Evolutionary conservation across 2,329 filamentous ascomycete genomes (phyloP).

Genomic region (Davidsoniella neocaledoniae): DNA sequence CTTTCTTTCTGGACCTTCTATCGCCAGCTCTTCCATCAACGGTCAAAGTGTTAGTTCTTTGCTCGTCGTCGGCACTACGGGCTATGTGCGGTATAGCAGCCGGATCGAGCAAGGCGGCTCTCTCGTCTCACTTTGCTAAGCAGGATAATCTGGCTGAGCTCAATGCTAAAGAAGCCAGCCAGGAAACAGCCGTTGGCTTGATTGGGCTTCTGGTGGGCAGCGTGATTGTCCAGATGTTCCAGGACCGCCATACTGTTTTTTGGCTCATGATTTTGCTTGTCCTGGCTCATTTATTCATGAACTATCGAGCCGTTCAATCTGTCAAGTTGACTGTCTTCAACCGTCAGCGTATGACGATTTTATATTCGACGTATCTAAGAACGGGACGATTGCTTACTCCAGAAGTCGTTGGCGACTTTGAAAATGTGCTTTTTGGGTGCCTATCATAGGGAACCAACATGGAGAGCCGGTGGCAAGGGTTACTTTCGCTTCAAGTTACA

Average conservation of each 20-base stretch:
- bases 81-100: conserved; percentile 77
- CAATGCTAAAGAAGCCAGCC: conserved; percentile 87
- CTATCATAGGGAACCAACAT: conserved; percentile 18
- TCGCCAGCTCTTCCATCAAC: conserved; percentile 51
- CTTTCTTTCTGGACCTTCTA: conserved; percentile 71
- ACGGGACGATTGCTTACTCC: conserved; percentile 41
- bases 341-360: conserved; percentile 66
- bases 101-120: conserved; percentile 73
- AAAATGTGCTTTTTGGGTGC: conserved; percentile 42
- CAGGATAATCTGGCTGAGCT: conserved; percentile 80
- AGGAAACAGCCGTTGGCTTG: conserved; percentile 84
- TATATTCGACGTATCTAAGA: conserved; percentile 45
- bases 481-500: conserved; percentile 27
- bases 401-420: conserved; percentile 43
- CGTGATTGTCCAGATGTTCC: conserved; percentile 60
- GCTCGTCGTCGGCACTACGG: conserved; percentile 33
- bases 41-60: conserved; percentile 33
- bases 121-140: conserved; percentile 82
- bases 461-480: conserved; percentile 20
- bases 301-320: conserved; percentile 68
- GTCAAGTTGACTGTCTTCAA: conserved; percentile 77
- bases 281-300: conserved; percentile 61
- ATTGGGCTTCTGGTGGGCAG: conserved; percentile 75
- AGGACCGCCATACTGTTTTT: conserved; percentile 58
- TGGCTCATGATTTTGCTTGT: conserved; percentile 54